Conservation (phyloP, 208 protist genomes). For the Acanthamoeba rhysodes region DNA sequence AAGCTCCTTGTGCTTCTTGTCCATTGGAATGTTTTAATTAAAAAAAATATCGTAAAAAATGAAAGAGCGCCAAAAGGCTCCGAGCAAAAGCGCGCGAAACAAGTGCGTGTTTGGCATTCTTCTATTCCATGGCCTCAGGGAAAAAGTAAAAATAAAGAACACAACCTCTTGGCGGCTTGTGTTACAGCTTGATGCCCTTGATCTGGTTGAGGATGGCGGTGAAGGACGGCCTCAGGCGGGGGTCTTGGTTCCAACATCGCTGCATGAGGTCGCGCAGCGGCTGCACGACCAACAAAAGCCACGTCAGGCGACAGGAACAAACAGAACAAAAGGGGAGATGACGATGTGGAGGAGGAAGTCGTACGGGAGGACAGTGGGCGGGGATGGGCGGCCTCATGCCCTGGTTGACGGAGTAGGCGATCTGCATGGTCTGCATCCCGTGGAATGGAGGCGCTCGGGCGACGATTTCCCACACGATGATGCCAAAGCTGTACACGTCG, state of each 20-base stretch:
- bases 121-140: too few species aligned
- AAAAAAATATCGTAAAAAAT: not conserved
- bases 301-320: not conserved
- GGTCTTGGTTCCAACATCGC: constrained; percentile 42
- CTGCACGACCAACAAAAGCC: not conserved
- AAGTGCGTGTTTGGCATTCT: too few species aligned
- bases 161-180: too few species aligned
- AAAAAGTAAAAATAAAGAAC: not conserved
- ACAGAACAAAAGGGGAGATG: not conserved
- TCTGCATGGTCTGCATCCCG: constrained; percentile 75
- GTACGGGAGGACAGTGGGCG: not conserved
- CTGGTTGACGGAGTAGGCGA: constrained; percentile 58
- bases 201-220: constrained; percentile 14
- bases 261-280: constrained; percentile 34
- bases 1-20: constrained; percentile 58
- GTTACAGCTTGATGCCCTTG: not conserved
- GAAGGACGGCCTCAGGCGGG: constrained; percentile 50
- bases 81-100: not conserved
- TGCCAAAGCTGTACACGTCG: constrained; percentile 75
- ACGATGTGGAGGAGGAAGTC: not conserved
- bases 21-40: not conserved
- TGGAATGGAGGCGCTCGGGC: constrained; percentile 40
- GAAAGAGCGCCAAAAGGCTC: not conserved
- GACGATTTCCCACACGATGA: constrained; percentile 76
- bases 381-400: constrained; percentile 28